These are phyloP conservation scores for Blastocystis sp. DNA, from an alignment of 352 stramenopile species.

Conservation along the genomic window DNA sequence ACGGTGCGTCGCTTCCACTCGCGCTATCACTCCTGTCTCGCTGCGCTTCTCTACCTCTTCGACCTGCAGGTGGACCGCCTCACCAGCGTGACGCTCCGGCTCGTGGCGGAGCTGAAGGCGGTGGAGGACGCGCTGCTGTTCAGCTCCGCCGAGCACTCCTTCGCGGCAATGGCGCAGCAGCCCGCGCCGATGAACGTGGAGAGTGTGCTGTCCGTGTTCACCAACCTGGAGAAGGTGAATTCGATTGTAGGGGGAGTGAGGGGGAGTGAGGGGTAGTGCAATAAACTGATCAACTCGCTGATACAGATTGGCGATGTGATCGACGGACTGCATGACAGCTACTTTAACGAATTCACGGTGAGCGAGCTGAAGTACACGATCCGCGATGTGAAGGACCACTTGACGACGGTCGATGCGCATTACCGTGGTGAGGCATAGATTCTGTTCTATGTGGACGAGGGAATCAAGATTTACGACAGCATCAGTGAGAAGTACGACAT, in stretches of 20 bases:
- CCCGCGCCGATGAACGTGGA: not conserved
- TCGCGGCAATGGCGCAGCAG: not conserved
- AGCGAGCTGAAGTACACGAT: conserved; percentile 48
- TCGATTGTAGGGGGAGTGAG: not conserved
- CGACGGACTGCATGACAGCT: not conserved
- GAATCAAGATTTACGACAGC: conserved; percentile 36
- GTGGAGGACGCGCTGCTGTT: conserved; percentile 18
- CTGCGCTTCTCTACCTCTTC: conserved; percentile 54
- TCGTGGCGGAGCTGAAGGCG: conserved; percentile 16
- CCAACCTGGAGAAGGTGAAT: conserved; percentile 15
- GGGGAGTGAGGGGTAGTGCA: not conserved
- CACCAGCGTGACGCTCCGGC: not conserved
- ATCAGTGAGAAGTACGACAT: conserved; percentile 32
- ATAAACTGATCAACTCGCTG: not conserved
- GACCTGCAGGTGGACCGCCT: conserved; percentile 64
- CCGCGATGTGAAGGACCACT: conserved; percentile 56
- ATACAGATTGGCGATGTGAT: not conserved
- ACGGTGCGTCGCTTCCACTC: conserved; percentile 50
- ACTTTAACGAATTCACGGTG: conserved; percentile 39
- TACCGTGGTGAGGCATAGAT: not conserved
- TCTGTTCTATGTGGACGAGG: conserved; percentile 30
- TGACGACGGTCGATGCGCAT: not conserved
- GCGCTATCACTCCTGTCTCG: conserved; percentile 32
- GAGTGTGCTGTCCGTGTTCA: not conserved
- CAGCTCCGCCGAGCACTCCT: not conserved